These are phyloP conservation scores for Colletotrichum spinosum DNA, from an alignment of 2,329 filamentous ascomycete species.

Conservation along the genomic window DNA sequence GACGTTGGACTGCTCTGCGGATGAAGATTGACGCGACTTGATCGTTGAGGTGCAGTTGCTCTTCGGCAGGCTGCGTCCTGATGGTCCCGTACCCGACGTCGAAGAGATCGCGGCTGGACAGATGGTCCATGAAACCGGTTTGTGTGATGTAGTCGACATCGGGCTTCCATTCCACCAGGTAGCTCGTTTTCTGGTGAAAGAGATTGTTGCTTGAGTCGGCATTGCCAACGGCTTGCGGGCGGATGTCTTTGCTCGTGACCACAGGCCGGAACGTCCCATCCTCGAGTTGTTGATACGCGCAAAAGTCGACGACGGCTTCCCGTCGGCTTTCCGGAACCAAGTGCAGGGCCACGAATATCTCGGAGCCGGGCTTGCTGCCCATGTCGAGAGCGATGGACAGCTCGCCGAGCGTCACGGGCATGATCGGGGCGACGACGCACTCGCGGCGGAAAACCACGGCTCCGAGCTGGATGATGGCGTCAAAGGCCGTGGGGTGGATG, in stretches of 20 bases:
- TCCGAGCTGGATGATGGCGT: background rate
- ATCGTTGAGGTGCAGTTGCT: no score
- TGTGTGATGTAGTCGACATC: constrained; percentile 1
- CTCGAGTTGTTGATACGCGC: no score
- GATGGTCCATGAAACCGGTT: background rate
- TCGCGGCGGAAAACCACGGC: no score
- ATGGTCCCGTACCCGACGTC: background rate
- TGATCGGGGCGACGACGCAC: background rate
- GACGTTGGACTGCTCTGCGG: no score
- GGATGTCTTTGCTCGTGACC: background rate
- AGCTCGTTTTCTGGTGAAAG: constrained; percentile 1
- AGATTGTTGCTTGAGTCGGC: background rate
- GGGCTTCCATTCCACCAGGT: constrained; percentile 3
- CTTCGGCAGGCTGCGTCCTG: no score
- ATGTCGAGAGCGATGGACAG: no score
- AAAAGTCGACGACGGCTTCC: no score
- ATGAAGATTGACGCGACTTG: no score
- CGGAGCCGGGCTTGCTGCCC: no score
- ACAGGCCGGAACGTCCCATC: no score
- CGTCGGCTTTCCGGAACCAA: no score
- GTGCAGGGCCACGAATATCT: no score
- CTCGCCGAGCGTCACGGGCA: background rate
- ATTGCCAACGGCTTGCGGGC: background rate
- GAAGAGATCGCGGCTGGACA: constrained; percentile 1
- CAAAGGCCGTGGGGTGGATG: constrained; percentile 10